These are phyloP conservation scores for Fusarium sp. DNA, from an alignment of 2,329 filamentous ascomycete species.

Conservation along the genomic window DNA sequence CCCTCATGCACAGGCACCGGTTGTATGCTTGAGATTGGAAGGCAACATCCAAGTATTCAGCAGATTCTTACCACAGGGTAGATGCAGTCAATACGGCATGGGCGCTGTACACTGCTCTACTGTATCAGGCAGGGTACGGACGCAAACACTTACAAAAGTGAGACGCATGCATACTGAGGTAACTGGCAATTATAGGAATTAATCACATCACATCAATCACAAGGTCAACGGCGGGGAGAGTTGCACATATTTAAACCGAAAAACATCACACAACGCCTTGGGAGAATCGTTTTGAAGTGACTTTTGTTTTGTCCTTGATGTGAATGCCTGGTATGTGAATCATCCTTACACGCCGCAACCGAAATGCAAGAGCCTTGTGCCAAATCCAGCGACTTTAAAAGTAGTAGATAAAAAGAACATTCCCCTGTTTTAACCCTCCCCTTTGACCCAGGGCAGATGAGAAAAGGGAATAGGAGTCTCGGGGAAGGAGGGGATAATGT, in stretches of 20 bases:
- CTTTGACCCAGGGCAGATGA: slow-evolving; percentile 26
- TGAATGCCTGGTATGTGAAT: slow-evolving; percentile 62
- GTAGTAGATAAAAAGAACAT: slow-evolving; percentile 37
- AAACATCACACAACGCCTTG: slow-evolving; percentile 17
- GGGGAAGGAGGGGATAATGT: slow-evolving; percentile 37
- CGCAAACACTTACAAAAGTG: background rate
- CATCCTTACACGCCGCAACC: slow-evolving; percentile 64
- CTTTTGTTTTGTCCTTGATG: slow-evolving; percentile 59
- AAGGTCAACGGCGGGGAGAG: slow-evolving; percentile 10
- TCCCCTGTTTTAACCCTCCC: slow-evolving; percentile 39
- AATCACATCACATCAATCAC: background rate
- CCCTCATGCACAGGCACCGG: no score
- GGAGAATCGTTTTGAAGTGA: slow-evolving; percentile 45
- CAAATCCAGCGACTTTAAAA: slow-evolving; percentile 56
- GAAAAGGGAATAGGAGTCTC: slow-evolving; percentile 23
- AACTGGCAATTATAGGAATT: background rate
- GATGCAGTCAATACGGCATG: background rate
- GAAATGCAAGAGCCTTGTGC: slow-evolving; percentile 62
- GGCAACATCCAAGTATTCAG: background rate
- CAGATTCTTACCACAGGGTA: no score
- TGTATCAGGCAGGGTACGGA: background rate
- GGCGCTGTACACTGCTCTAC: background rate
- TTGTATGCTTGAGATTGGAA: background rate
- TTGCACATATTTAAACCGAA: slow-evolving; percentile 25
- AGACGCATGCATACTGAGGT: background rate